Evolutionary conservation across 1,284 basidiomycete species (phyloP).

Genomic region (Rhizoctonia solani): DNA sequence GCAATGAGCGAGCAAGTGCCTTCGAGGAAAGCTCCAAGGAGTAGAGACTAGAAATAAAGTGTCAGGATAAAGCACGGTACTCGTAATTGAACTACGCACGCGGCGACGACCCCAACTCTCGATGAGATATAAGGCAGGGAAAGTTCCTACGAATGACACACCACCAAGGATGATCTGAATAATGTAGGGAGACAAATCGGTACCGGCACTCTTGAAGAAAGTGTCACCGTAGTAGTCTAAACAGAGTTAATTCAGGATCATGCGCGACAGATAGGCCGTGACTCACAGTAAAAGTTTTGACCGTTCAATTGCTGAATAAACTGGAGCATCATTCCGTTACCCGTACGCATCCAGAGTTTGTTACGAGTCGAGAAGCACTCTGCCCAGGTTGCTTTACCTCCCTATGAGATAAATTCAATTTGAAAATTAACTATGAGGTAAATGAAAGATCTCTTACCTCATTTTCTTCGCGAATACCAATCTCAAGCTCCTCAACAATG

Average conservation of each 20-base stretch:
- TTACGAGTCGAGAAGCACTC: constrained; percentile 77
- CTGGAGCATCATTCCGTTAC: constrained; percentile 80
- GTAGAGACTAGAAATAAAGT: constrained; percentile 53
- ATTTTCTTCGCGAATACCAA: constrained; percentile 56
- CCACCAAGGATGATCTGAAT: constrained; percentile 74
- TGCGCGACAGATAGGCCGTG: not conserved
- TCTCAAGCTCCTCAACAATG: constrained; percentile 69
- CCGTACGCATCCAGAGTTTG: constrained; percentile 69
- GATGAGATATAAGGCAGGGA: constrained; percentile 67
- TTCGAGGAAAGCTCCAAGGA: constrained; percentile 68
- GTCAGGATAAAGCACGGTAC: constrained; percentile 39
- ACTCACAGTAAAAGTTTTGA: constrained; percentile 43
- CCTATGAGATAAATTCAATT: constrained; percentile 47
- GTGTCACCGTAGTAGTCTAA: constrained; percentile 74
- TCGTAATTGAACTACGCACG: constrained; percentile 45
- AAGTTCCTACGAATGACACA: constrained; percentile 66
- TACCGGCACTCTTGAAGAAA: constrained; percentile 78
- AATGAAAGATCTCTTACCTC: constrained; percentile 5
- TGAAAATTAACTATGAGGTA: constrained; percentile 36
- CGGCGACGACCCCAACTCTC: constrained; percentile 67
- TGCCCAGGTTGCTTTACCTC: constrained; percentile 75
- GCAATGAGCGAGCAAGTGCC: constrained; percentile 67
- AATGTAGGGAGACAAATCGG: constrained; percentile 67
- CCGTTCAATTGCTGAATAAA: constrained; percentile 68
- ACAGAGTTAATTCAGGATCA: not conserved